phyloP scores from a whole-genome alignment of 2,329 filamentous ascomycete genomes.

The Ceratocystiopsis minuta region DNA sequence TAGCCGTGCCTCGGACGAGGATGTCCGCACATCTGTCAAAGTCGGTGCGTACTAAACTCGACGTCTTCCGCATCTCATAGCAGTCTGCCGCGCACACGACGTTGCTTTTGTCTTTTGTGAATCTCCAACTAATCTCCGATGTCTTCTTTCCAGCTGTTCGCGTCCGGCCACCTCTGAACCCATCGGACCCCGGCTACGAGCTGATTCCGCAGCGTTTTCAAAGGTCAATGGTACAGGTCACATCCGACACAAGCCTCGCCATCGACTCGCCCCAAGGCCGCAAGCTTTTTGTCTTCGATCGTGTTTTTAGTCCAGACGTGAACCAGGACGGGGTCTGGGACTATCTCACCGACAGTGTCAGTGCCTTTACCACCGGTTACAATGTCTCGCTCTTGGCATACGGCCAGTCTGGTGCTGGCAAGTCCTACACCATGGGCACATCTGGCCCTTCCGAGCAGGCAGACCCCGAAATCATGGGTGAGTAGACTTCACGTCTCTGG shows the following conservation, averaged over 20 bases:
- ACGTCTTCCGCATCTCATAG: too few species aligned
- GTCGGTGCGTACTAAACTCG: constrained; percentile 73
- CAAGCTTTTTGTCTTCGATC: constrained; percentile 92
- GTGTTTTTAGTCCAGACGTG: constrained; percentile 72
- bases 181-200: constrained; percentile 80
- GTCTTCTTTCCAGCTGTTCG: constrained; percentile 51
- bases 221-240: constrained; percentile 77
- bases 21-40: constrained; percentile 82
- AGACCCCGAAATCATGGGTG: constrained; percentile 60
- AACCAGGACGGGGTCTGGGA: constrained; percentile 86
- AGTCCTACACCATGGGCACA: constrained; percentile 98
- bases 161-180: constrained; percentile 68
- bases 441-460: constrained; percentile 66
- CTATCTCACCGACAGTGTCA: constrained; percentile 78
- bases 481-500: constrained; percentile 21
- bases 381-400: constrained; percentile 97
- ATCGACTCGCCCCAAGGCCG: constrained; percentile 85
- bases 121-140: not conserved
- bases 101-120: not conserved
- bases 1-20: constrained; percentile 77
- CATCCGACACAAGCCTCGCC: constrained; percentile 63
- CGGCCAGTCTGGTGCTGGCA: constrained; percentile 91
- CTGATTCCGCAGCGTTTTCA: constrained; percentile 93
- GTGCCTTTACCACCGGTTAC: constrained; percentile 84
- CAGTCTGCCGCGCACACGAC: constrained; percentile 5